Conservation (phyloP, 768 basidiomycete species). For the Mycena amicta region DNA sequence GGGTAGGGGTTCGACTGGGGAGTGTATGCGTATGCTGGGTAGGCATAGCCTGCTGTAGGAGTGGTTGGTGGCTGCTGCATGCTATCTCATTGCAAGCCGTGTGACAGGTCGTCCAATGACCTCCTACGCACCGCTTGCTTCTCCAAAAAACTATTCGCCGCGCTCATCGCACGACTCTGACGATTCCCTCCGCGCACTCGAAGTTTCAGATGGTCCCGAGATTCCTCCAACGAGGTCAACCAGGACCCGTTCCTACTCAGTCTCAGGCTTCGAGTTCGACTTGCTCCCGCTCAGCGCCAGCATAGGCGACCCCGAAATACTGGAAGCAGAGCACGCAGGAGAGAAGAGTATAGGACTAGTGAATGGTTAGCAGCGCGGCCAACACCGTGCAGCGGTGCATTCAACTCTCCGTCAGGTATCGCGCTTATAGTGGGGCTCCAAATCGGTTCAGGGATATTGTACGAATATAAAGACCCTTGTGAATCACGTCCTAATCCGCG, state of each 20-base stretch:
- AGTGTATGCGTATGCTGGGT: neutral
- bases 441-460: constrained; percentile 97
- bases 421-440: constrained; percentile 83
- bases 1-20: neutral
- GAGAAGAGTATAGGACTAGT: constrained; percentile 79
- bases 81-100: neutral
- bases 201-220: constrained; percentile 68
- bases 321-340: constrained; percentile 42
- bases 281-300: constrained; percentile 78
- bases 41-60: neutral
- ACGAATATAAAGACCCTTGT: constrained; percentile 27
- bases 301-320: constrained; percentile 66
- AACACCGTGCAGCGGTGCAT: neutral
- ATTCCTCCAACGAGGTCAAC: constrained; percentile 30
- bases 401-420: constrained; percentile 54
- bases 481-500: constrained; percentile 4
- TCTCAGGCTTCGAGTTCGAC: constrained; percentile 80
- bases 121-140: no score
- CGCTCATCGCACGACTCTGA: constrained; percentile 62
- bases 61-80: constrained; percentile 1
- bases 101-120: neutral
- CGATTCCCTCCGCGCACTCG: constrained; percentile 77
- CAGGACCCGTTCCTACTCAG: constrained; percentile 64
- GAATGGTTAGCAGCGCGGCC: constrained; percentile 57
- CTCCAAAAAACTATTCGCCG: constrained; percentile 42